A percentile compares a stretch with the other conserved stretches of the same genome.
Evolutionary conservation across 148 eudicot genomes (phyloP).

Genomic region (Tetragonia tetragonoides): DNA sequence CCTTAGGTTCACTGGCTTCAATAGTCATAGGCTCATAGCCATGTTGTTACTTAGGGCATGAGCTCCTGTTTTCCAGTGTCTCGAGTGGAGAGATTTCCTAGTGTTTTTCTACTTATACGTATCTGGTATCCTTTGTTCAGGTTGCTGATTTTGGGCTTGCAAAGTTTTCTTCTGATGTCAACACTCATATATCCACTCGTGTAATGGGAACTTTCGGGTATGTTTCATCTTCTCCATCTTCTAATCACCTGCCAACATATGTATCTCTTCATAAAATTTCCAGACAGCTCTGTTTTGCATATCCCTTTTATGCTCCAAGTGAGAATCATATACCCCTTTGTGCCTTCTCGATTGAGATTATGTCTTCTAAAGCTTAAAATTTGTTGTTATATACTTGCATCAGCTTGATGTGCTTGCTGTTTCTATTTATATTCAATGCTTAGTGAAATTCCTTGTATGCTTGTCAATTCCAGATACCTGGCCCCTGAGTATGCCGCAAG

Average conservation of each 20-base stretch:
- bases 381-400: not conserved
- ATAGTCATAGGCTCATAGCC: not conserved
- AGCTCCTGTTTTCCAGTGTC: not conserved
- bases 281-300: no score
- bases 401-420: not conserved
- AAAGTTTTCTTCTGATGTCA: constrained; percentile 70
- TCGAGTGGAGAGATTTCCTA: not conserved
- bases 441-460: not conserved
- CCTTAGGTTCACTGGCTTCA: not conserved
- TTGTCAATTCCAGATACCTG: constrained; percentile 54
- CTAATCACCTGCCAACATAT: not conserved
- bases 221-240: constrained; percentile 20
- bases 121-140: constrained; percentile 36
- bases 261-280: not conserved
- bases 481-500: constrained; percentile 97
- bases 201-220: constrained; percentile 99
- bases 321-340: not conserved
- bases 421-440: not conserved
- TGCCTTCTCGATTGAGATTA: not conserved
- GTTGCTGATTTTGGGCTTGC: constrained; percentile 99
- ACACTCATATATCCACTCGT: constrained; percentile 92
- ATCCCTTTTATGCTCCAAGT: not conserved
- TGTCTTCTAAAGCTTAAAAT: not conserved
- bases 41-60: not conserved
- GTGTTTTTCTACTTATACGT: not conserved